Base-by-base conservation (phyloP, 306 rosid genomes). In the Fagus sylvatica region DNA sequence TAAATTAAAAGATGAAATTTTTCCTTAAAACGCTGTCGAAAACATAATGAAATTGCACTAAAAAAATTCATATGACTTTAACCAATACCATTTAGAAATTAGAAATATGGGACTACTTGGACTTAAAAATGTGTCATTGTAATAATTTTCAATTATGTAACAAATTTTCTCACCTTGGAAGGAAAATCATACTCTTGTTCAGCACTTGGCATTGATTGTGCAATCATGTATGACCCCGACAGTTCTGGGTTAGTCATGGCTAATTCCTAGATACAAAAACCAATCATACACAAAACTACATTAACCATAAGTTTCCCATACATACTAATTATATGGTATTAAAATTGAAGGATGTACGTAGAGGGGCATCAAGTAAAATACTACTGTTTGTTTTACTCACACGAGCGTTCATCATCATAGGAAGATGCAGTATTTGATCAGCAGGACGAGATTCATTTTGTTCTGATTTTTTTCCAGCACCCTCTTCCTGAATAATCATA, bases 401-500 rank as follows among this genome's bases (percentile, higher is more conserved):
- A 12, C 8, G n/a, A 1, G 40, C 15, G 57, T 56, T 13, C 4
- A 66, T 69, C 39, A 12, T 68, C 69, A 60, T 32, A 32, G 54
- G 61, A 72, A 34, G 48, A 32, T 41, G 17, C 55, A 66, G 62
- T 1, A 72, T 28, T 76, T 16, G 28, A 22, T 22, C 48, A n/a
- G 73, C 53, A 48, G 69, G 7, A 30, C 1, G 1, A 57, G 30
- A 0, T 8, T n/a, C 49, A 36, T 3, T 53, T 34, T 28, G 68
- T 12, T 54, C 74, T 5, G 42, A 36, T 72, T 2, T 0, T 32
- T 57, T 72, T 41, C 61, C 66, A 49, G 30, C 43, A 46, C 54
- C 69, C 7, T 66, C 76, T 22, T 66, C 77, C 62, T 76, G 59
- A 61, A 5, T 12, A 13, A 65, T 62, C 36, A 46, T 10, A 37